These are phyloP conservation scores for Arthrinium puccinioides DNA, from an alignment of 2,329 filamentous ascomycete species.

Conservation along the genomic window DNA sequence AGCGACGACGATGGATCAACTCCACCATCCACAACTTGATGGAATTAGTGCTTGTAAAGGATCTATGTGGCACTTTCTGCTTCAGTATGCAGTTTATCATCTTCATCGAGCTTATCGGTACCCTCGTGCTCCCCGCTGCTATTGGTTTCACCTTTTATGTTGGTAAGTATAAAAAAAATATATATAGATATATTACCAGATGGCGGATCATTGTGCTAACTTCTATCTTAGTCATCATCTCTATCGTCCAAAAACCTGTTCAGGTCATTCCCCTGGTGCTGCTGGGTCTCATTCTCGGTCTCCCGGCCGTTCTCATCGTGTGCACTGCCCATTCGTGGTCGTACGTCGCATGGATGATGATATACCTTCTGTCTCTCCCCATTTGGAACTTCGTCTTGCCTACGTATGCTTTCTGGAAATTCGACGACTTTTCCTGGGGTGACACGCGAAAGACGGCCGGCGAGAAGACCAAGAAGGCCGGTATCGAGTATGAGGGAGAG, in stretches of 20 bases:
- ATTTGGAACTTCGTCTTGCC: slow-evolving; percentile 98
- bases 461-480: slow-evolving; percentile 80
- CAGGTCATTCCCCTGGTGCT: slow-evolving; percentile 89
- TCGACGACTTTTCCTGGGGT: slow-evolving; percentile 99
- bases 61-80: slow-evolving; percentile 97
- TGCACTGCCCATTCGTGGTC: slow-evolving; percentile 88
- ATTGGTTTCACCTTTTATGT: slow-evolving; percentile 97
- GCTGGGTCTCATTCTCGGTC: slow-evolving; percentile 82
- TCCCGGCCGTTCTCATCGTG: slow-evolving; percentile 86
- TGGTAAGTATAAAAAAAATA: slow-evolving; percentile 48
- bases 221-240: slow-evolving; percentile 64
- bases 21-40: slow-evolving; percentile 98
- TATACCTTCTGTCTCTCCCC: slow-evolving; percentile 87
- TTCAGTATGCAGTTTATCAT: slow-evolving; percentile 99
- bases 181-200: too few species aligned
- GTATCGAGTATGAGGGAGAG: slow-evolving; percentile 84
- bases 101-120: slow-evolving; percentile 90
- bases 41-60: slow-evolving; percentile 90
- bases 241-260: slow-evolving; percentile 67
- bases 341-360: slow-evolving; percentile 94
- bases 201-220: slow-evolving; percentile 11
- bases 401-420: slow-evolving; percentile 97
- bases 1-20: slow-evolving; percentile 98
- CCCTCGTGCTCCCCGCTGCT: slow-evolving; percentile 87
- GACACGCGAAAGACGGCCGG: slow-evolving; percentile 94